Evolutionary conservation across 441 rosid species (phyloP), one percentile per base, ranked within the genome.

Genomic region (Populus hybrid): DNA sequence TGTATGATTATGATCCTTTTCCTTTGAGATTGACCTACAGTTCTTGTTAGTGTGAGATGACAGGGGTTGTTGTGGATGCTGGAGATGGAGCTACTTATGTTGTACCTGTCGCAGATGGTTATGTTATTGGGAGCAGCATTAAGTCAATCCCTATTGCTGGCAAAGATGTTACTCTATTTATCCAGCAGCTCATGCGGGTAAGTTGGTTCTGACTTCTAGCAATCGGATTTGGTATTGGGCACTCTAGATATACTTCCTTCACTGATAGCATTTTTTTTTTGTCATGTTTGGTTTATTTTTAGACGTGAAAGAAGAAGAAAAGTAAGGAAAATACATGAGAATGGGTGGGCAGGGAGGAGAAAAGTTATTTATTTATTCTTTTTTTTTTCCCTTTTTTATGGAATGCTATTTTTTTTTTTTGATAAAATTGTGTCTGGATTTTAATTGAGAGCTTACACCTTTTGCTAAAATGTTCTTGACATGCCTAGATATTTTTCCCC

Each of bases 111-210:
- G 99, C 98, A 76, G 99, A 96, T 77, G 99, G 99, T 80, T 96
- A 96, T 88, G 99, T 96, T 68, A 96, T 96, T 71, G 98, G 90
- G 76, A 91, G 99, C 89, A 92, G 98, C 91, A 96, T 94, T 77
- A 96, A 90, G 85, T 90, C 98, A 1, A 76, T 96, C 70, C 99
- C 98, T 6, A 88, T 96, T 82, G 90, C 99, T 38, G 98, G 99
- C 68, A 90, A 88, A 87, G 99, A 94, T 89, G 96, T 94, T 70
- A 88, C 96, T 73, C 92, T 89, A 78, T 96, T 94, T 81, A 90
- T 94, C 80, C 98, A 96, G 87, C 97, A 94, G 88, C 98, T 96
- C 83, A 92, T 96, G 98, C 97, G 98, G 95, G 99, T 96, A 89
- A 76, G 80, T 70, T 76, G 66, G 71, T 11, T 26, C 82, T 73